A percentile compares a stretch with the other conserved stretches of the same genome.
phyloP scores from a whole-genome alignment of 2,329 filamentous ascomycete genomes.

The Epichloe elymi region DNA sequence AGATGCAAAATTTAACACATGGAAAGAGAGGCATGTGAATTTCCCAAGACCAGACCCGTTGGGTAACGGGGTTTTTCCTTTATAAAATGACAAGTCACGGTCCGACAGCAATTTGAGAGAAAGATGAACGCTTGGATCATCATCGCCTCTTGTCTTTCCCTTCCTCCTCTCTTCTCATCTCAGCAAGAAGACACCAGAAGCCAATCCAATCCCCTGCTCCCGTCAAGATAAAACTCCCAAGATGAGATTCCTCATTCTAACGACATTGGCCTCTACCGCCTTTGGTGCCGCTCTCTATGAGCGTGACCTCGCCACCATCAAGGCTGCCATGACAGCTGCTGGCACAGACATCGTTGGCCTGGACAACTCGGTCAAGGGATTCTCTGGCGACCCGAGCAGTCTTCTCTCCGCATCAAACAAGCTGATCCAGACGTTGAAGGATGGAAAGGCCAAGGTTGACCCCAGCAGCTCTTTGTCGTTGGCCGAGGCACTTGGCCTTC shows the following conservation, averaged over 20 bases:
- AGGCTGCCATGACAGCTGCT: neutral
- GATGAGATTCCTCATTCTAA: neutral
- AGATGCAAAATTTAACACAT: no score
- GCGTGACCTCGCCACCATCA: neutral
- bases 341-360: neutral
- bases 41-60: no score
- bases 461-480: neutral
- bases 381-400: neutral
- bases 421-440: neutral
- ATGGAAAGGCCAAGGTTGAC: neutral
- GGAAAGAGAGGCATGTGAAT: neutral
- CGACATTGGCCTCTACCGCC: neutral
- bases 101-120: neutral
- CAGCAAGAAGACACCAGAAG: neutral
- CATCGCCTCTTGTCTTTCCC: neutral
- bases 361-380: neutral
- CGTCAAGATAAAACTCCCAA: neutral
- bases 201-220: neutral
- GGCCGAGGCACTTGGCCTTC: neutral
- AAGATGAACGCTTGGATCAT: neutral
- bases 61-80: no score
- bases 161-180: neutral
- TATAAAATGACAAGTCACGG: neutral
- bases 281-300: neutral
- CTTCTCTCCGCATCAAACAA: neutral